phyloP scores from a whole-genome alignment of 108 stramenopile species.

The Nitzschia palea region DNA sequence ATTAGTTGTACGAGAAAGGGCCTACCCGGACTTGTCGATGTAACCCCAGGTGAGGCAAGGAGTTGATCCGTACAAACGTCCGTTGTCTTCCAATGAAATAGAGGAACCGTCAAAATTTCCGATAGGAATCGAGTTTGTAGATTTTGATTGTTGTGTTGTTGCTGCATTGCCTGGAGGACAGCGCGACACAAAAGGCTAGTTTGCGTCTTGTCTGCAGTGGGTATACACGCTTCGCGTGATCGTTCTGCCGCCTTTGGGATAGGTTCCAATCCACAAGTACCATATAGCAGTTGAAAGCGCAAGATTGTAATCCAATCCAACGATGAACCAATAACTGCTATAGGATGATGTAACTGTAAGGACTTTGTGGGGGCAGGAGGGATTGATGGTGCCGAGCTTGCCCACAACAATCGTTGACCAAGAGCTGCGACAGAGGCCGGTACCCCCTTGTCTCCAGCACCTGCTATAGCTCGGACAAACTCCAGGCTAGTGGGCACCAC shows the following conservation, averaged over 20 bases:
- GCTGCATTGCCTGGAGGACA: slow-evolving; percentile 25
- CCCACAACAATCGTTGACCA: background rate
- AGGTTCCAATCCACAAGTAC: slow-evolving; percentile 36
- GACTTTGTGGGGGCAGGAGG: background rate
- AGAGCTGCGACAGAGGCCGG: background rate
- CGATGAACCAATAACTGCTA: background rate
- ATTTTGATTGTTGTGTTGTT: background rate
- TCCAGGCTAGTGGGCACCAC: slow-evolving; percentile 3
- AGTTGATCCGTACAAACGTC: slow-evolving; percentile 22
- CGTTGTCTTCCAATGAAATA: slow-evolving; percentile 70
- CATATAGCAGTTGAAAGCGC: slow-evolving; percentile 46
- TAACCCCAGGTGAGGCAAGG: background rate
- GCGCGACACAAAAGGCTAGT: slow-evolving; percentile 43
- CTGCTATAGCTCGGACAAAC: slow-evolving; percentile 13
- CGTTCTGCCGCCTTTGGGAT: slow-evolving; percentile 54
- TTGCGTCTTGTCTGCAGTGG: slow-evolving; percentile 43
- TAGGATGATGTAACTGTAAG: too few relatives aligned
- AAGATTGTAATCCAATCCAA: slow-evolving; percentile 37
- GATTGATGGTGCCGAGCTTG: background rate
- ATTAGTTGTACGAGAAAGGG: slow-evolving; percentile 39
- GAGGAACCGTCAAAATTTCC: slow-evolving; percentile 70
- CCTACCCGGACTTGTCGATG: background rate
- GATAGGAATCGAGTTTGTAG: slow-evolving; percentile 46
- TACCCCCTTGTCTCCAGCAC: background rate
- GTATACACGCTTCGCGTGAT: slow-evolving; percentile 53